These are phyloP conservation scores for Aspergillus indologenus DNA, from an alignment of 495 filamentous ascomycete species.

Conservation along the genomic window DNA sequence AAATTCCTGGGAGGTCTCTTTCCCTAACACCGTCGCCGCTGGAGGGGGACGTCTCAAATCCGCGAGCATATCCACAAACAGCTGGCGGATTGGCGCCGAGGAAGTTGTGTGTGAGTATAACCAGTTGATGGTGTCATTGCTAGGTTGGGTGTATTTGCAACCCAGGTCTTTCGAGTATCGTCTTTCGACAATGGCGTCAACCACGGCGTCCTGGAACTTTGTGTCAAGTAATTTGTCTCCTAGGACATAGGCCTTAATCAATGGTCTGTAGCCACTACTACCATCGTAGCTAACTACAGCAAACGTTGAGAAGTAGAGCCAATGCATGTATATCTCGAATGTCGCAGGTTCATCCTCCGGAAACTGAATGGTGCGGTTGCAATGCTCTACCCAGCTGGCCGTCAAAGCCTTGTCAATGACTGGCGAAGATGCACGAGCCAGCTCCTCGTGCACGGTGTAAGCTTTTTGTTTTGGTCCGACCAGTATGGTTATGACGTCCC, in stretches of 20 bases:
- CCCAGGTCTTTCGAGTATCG: background rate
- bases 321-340: conserved; percentile 7
- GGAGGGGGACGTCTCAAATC: too few relatives aligned
- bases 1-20: background rate
- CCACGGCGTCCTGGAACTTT: background rate
- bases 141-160: background rate
- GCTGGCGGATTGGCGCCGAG: conserved; percentile 1
- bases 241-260: conserved; percentile 7
- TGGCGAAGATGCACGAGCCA: conserved; percentile 4
- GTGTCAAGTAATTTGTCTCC: conserved; percentile 5
- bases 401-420: conserved; percentile 7
- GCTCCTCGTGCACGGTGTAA: conserved; percentile 4
- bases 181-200: conserved; percentile 7
- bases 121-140: background rate
- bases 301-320: conserved; percentile 10
- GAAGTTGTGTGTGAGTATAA: background rate
- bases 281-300: background rate
- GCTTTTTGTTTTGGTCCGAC: conserved; percentile 1
- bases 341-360: conserved; percentile 6
- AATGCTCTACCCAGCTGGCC: conserved; percentile 1
- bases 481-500: background rate
- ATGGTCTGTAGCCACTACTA: background rate
- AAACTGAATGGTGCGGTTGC: conserved; percentile 3
- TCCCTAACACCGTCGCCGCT: too few relatives aligned
- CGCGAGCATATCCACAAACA: conserved; percentile 4